Percentiles rank a stretch among this genome's conserved stretches.
These are phyloP conservation scores for Colletotrichum truncatum DNA, from an alignment of 2,329 filamentous ascomycete species.

Conservation along the genomic window DNA sequence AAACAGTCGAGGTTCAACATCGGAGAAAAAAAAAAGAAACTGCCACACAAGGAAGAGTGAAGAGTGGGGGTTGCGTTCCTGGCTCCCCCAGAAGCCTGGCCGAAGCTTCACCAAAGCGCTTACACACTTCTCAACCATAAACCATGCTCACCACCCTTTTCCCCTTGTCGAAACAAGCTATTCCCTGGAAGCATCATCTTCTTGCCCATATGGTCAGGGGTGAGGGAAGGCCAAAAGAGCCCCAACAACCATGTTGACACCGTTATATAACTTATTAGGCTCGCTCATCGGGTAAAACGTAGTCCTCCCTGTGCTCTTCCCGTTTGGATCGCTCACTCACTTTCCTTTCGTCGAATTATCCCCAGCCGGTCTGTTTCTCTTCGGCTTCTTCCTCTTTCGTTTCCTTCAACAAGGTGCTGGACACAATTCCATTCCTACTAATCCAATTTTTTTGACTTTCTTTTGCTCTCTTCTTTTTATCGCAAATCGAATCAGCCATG, in stretches of 20 bases:
- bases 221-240: not conserved
- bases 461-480: slow-evolving; percentile 35
- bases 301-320: slow-evolving; percentile 9
- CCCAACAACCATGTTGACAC: slow-evolving; percentile 8
- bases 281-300: slow-evolving; percentile 13
- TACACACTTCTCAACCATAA: slow-evolving; percentile 6
- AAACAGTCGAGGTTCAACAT: not conserved
- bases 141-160: not conserved
- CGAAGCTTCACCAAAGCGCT: not conserved
- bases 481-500: slow-evolving; percentile 41
- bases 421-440: slow-evolving; percentile 17
- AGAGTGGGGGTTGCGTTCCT: not conserved
- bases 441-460: slow-evolving; percentile 9
- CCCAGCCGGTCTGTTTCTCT: slow-evolving; percentile 8
- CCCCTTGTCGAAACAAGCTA: slow-evolving; percentile 27
- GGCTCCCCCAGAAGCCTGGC: not conserved
- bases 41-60: not conserved
- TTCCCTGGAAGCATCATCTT: slow-evolving; percentile 2
- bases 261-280: slow-evolving; percentile 23
- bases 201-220: slow-evolving; percentile 13
- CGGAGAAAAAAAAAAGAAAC: not conserved
- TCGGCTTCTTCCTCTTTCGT: not conserved
- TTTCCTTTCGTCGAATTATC: slow-evolving; percentile 11
- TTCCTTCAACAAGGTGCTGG: slow-evolving; percentile 25
- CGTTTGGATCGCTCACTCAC: slow-evolving; percentile 17